Base-by-base conservation (phyloP, 148 eudicot genomes). In the Euryodendron excelsum region DNA sequence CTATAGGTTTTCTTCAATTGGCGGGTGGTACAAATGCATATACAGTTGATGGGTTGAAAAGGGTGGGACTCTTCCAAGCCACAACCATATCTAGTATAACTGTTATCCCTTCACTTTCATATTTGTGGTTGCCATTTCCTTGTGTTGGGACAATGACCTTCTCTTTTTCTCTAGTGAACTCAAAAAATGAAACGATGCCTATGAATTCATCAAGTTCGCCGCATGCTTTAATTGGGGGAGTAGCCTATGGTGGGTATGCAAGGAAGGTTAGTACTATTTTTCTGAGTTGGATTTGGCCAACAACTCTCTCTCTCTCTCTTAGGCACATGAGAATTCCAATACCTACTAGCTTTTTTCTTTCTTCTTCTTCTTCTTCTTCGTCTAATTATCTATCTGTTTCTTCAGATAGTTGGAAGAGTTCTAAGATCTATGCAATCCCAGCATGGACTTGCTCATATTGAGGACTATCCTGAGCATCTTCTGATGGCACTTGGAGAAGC, bases 1-100 rank as follows among this genome's bases (percentile, higher is more conserved):
- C 28, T 47, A 41, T 78, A 94, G 98, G 98, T 76, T 95, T 93
- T 84, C 93, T 95, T 86, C 97, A 94, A 56, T 83, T 94, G 80
- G 98, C 98, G 62, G 98, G 98, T 79, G 98, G 98, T 73, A 91
- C 97, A 25, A 95, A 95, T 90, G 98, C 93, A 83, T 92, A 95
- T 85, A 95, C 98, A 3, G 87, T 90, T 41, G 86, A 87, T 44
- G 93, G 96, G 52, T 82, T 95, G 83, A 93, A 84, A 80, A 84
- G 86, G 75, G 81, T 37, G 34, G 88, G 91, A 52, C 86, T 93
- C 65, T 87, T 90, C 83, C 96, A 84, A 82, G 81, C 87, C 21
- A 75, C 79, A 59, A 44, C 73, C 37, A 69, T 67, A 44, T 28
- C 62, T 23, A 79, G 94, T 88, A 90, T 48, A n/a, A 34, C 27